A percentile compares a stretch with the other conserved stretches of the same genome.
Evolutionary conservation across 2,329 filamentous ascomycete species (phyloP).

Genomic region (Fonsecaea erecta): DNA sequence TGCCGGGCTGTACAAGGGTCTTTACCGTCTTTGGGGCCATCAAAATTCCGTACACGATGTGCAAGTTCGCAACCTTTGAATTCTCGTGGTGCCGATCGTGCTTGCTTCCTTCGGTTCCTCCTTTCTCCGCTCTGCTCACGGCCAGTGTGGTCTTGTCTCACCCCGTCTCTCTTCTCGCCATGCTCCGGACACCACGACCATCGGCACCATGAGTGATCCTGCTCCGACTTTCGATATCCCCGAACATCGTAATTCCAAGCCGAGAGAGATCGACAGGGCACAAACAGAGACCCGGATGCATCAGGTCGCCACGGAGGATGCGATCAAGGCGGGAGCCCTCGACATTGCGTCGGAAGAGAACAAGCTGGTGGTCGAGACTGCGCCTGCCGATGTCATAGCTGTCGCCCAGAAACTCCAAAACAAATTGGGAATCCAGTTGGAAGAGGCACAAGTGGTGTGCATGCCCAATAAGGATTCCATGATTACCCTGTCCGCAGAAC

Average conservation of each 20-base stretch:
- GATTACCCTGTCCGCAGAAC: conserved; percentile 63
- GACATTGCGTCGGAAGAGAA: conserved; percentile 65
- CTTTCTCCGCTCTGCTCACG: not conserved
- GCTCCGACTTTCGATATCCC: conserved; percentile 38
- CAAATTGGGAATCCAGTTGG: conserved; percentile 67
- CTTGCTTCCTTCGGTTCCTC: not conserved
- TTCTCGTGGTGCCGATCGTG: too few species aligned
- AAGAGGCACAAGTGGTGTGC: conserved; percentile 82
- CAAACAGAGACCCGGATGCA: too few species aligned
- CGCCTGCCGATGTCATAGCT: conserved; percentile 66
- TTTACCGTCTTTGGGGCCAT: conserved; percentile 88
- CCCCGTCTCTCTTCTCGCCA: not conserved
- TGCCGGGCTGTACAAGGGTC: conserved; percentile 69
- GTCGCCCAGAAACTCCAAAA: conserved; percentile 68
- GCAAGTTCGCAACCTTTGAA: conserved; percentile 93
- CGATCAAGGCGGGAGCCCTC: conserved; percentile 79
- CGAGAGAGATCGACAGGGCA: too few species aligned
- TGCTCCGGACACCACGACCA: not conserved
- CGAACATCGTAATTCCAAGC: too few species aligned
- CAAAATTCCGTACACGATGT: conserved; percentile 92
- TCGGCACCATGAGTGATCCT: conserved; percentile 25
- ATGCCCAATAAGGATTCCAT: conserved; percentile 79
- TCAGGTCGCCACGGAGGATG: conserved; percentile 78
- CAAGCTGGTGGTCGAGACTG: conserved; percentile 71
- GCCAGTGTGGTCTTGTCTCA: not conserved